Base-by-base conservation (phyloP, 2,329 filamentous ascomycete genomes). In the Trichoderma koningii region DNA sequence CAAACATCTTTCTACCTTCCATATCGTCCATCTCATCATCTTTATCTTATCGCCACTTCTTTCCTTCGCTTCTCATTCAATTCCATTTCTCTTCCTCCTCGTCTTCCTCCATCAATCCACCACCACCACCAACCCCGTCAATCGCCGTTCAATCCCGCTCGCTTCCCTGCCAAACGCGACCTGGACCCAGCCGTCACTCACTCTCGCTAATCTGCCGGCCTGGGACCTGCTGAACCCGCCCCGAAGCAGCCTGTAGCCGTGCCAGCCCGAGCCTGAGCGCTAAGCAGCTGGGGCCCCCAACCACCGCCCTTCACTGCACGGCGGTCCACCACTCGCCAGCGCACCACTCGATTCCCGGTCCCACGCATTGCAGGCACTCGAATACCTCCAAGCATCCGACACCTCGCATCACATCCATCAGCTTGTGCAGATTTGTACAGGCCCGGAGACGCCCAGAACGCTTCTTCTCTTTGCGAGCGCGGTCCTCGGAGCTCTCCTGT, bases 191-290 rank as follows among this genome's bases (percentile, higher is more conserved):
- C 64, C 59, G 63, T 57, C 55, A 28, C 57, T 69, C 67, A 66
- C 67, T 68, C 57, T 69, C 67, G 67, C 67, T 69, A 68, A 69
- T 66, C 66, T 64, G 50, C 42, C 53, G 45, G 34, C 65, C 63
- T 60, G 51, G 42, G 52, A 38, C 34, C 56, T 41, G 47, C 50
- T 55, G 38, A 55, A 63, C 59, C 50, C 59, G 59, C 59, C 26
- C 48, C 30, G 7, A 7, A 47, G 55, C 23, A 45, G 38, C 55
- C 34, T 14, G 34, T 38, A 14, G 30, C 34, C 34, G 34, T 38
- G 30, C 34, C 34, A 38, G 34, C 28, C 28, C 5, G 17, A 23
- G 50, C 50, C 50, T 47, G 19, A 47, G 60, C 60, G 50, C 60
- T 63, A 63, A 63, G 60, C 60, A 63, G 21, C 21, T 23, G 21